phyloP scores from a whole-genome alignment of 2,329 filamentous ascomycete genomes.

The Biscogniauxia marginata region DNA sequence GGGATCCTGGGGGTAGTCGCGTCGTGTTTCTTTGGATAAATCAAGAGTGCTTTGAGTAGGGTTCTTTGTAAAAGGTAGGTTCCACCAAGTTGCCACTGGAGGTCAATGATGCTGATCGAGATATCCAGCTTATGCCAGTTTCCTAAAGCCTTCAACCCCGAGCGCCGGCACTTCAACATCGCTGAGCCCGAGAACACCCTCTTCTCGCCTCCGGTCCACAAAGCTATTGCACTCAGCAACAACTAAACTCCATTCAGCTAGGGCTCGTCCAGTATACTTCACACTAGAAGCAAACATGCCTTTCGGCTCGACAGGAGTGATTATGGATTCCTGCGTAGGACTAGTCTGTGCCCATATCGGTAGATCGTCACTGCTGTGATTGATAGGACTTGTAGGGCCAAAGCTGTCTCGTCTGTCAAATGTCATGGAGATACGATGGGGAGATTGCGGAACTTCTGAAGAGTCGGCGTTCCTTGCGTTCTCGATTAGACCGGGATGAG shows the following conservation, averaged over 20 bases:
- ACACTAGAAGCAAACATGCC: constrained; percentile 46
- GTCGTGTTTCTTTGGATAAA: background rate
- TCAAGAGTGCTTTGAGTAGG: background rate
- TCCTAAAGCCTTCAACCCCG: constrained; percentile 61
- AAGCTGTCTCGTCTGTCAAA: constrained; percentile 2
- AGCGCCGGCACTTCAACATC: constrained; percentile 69
- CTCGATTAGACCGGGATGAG: constrained; percentile 46
- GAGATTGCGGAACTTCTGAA: constrained; percentile 31
- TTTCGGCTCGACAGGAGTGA: constrained; percentile 45
- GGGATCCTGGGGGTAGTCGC: background rate
- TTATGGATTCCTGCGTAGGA: constrained; percentile 34
- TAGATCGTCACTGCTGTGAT: constrained; percentile 23
- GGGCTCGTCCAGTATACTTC: constrained; percentile 67
- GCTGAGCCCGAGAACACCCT: constrained; percentile 65
- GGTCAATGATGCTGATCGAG: background rate
- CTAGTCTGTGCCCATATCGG: constrained; percentile 13
- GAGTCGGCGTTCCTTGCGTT: constrained; percentile 51
- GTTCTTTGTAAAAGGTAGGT: background rate
- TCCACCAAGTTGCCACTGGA: background rate
- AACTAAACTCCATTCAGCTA: constrained; percentile 76
- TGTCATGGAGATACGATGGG: constrained; percentile 22
- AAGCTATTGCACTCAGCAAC: constrained; percentile 80
- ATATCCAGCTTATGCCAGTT: constrained; percentile 12
- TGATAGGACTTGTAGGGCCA: constrained; percentile 14
- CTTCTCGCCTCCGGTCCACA: constrained; percentile 70